Percentiles rank a stretch among this genome's conserved stretches.
These are phyloP conservation scores for Fusarium proliferatum DNA, from an alignment of 2,329 filamentous ascomycete genomes.

Conservation along the genomic window DNA sequence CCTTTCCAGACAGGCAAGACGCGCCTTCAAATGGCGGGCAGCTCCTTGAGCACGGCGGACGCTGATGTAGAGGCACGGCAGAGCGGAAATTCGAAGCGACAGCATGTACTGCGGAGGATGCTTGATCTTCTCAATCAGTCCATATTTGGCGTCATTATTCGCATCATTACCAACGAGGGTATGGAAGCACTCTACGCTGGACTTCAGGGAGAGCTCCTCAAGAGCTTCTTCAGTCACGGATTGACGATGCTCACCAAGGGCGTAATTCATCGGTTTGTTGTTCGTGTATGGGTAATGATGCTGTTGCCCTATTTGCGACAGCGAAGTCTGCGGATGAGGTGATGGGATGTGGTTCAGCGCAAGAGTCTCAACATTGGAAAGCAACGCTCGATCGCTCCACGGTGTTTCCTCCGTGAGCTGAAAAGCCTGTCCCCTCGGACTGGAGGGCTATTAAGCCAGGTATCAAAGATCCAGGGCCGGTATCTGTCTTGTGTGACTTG, in stretches of 20 bases:
- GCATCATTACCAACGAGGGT: slow-evolving; percentile 73
- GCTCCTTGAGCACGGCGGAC: slow-evolving; percentile 33
- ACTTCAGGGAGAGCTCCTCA: slow-evolving; percentile 79
- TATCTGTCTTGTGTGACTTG: slow-evolving; percentile 54
- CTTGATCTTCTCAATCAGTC: slow-evolving; percentile 54
- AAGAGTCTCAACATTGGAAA: slow-evolving; percentile 78
- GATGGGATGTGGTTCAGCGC: slow-evolving; percentile 4
- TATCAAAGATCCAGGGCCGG: slow-evolving; percentile 66
- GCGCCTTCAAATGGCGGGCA: slow-evolving; percentile 72
- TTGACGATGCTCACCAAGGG: slow-evolving; percentile 91
- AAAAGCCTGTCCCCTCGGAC: slow-evolving; percentile 92
- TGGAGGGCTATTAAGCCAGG: slow-evolving; percentile 82
- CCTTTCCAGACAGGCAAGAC: slow-evolving; percentile 89
- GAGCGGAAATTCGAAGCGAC: neutral
- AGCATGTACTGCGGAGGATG: slow-evolving; percentile 23
- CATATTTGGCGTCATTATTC: slow-evolving; percentile 72
- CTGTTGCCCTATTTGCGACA: slow-evolving; percentile 44
- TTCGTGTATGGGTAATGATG: slow-evolving; percentile 74
- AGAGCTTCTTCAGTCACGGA: slow-evolving; percentile 87
- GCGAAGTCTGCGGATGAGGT: slow-evolving; percentile 35
- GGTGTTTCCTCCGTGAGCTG: slow-evolving; percentile 83
- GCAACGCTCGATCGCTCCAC: slow-evolving; percentile 82
- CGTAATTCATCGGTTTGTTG: slow-evolving; percentile 75
- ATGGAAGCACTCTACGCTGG: slow-evolving; percentile 78
- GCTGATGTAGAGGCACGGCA: slow-evolving; percentile 10